These are phyloP conservation scores for Ceratocystis colombiana DNA, from an alignment of 2,329 filamentous ascomycete genomes.

Conservation along the genomic window DNA sequence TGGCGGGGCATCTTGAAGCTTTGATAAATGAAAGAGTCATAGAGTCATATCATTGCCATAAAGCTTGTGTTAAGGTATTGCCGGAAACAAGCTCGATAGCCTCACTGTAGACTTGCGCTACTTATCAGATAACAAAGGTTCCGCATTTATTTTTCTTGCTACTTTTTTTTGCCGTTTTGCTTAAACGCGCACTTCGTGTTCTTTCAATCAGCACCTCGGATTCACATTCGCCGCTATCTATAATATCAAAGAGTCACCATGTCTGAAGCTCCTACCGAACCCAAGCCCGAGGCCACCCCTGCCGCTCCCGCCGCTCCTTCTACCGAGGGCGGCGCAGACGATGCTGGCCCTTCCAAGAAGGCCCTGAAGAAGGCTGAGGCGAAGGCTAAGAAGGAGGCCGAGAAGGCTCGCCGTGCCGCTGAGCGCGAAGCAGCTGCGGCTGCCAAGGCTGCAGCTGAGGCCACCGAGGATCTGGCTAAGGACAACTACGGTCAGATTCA, in stretches of 20 bases:
- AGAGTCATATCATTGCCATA: slow-evolving; percentile 8
- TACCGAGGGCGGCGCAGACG: slow-evolving; percentile 25
- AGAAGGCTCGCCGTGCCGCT: slow-evolving; percentile 62
- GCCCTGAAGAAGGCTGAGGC: slow-evolving; percentile 73
- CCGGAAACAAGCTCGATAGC: not conserved
- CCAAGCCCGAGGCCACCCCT: slow-evolving; percentile 24
- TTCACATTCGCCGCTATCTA: not conserved
- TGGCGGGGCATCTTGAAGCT: slow-evolving; percentile 11
- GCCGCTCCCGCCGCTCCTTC: slow-evolving; percentile 10
- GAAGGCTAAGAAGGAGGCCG: slow-evolving; percentile 80
- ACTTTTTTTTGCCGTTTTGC: not conserved
- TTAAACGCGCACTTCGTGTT: not conserved
- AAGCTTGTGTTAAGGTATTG: slow-evolving; percentile 2
- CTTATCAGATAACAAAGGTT: slow-evolving; percentile 1
- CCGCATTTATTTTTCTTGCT: not conserved
- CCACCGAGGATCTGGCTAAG: slow-evolving; percentile 57
- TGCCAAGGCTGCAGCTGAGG: slow-evolving; percentile 54
- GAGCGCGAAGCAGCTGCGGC: slow-evolving; percentile 64
- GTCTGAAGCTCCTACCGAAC: slow-evolving; percentile 33
- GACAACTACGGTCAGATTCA: slow-evolving; percentile 71
- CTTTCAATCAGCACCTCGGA: not conserved
- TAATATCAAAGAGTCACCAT: slow-evolving; percentile 26
- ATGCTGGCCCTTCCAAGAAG: slow-evolving; percentile 55
- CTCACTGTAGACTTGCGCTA: slow-evolving; percentile 5
- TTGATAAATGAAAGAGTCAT: slow-evolving; percentile 16